A percentile compares a stretch with the other conserved stretches of the same genome.
phyloP scores from a whole-genome alignment of 2,329 filamentous ascomycete genomes.

The Delphinella strobiligena region DNA sequence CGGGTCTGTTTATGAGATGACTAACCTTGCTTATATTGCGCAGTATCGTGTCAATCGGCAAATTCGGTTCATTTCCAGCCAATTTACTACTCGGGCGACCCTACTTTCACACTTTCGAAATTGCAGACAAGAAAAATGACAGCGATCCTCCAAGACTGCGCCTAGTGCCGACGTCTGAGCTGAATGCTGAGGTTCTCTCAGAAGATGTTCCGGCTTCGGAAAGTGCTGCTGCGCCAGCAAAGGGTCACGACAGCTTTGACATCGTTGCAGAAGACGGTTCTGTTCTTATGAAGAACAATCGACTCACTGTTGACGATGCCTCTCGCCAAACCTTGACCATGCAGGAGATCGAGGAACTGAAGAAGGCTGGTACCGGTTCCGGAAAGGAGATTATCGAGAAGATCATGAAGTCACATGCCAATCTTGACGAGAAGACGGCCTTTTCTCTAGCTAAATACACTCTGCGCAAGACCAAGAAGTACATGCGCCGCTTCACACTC shows the following conservation, averaged over 20 bases:
- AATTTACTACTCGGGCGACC: conserved; percentile 87
- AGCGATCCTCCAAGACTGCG: conserved; percentile 57
- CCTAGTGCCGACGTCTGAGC: conserved; percentile 66
- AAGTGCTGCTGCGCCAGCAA: conserved; percentile 6
- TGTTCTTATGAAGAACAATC: conserved; percentile 48
- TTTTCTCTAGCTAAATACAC: conserved; percentile 96
- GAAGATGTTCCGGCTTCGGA: conserved; percentile 33
- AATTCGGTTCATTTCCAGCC: conserved; percentile 82
- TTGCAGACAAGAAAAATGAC: conserved; percentile 55
- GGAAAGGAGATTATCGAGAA: conserved; percentile 89
- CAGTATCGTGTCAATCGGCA: conserved; percentile 63
- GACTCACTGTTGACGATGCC: conserved; percentile 49
- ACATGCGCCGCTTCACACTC: conserved; percentile 75
- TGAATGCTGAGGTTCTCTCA: conserved; percentile 67
- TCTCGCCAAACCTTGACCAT: conserved; percentile 63
- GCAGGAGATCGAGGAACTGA: conserved; percentile 59
- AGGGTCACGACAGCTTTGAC: conserved; percentile 27
- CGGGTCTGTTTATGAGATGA: background rate
- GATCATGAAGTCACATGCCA: conserved; percentile 77
- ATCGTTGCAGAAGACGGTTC: conserved; percentile 36
- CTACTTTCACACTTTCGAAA: conserved; percentile 82
- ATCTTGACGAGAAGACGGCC: conserved; percentile 83
- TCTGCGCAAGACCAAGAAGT: conserved; percentile 86
- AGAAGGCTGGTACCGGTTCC: conserved; percentile 60
- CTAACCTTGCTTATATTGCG: conserved; percentile 13